Base-by-base conservation (phyloP, 1,284 basidiomycete species). In the Lignosus rhinocerotis region DNA sequence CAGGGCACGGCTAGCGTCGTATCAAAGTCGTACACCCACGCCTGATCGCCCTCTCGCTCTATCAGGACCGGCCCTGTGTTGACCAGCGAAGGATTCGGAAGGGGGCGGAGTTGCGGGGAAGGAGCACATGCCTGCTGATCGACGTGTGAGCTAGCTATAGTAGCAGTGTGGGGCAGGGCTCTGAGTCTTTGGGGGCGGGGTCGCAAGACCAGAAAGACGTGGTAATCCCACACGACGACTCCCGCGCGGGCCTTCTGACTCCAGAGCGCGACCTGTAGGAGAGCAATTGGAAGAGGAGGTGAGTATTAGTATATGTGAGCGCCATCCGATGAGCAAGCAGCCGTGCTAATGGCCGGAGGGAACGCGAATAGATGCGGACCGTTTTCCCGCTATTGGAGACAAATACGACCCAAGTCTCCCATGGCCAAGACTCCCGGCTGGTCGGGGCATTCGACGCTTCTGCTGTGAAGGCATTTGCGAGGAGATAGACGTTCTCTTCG, bases 171-270 rank as follows among this genome's bases (percentile, higher is more conserved):
- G 32, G 25, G 47, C 30, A 31, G 43, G 6, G 32, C 57, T 46
- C 56, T 12, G 36, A n/a, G n/a, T n/a, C n/a, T n/a, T n/a, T 39
- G 44, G 32, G 51, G 36, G 41, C 53, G 57, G 54, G 57, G 53
- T 46, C 77, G 76, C 36, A 88, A 73, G 42, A 82, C 70, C 10
- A 88, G 77, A 31, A 91, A 71, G 63, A 88, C 87, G 67, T 92
- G 90, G 70, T 92, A 91, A 69, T 92, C 88, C 88, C 89, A 91
- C 36, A 91, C 71, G 10, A 90, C 81, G 69, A 64, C 61, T 55
- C 49, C 72, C 64, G 45, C 64, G 67, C 30, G 72, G 19, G 73
- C 73, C 62, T 79, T 81, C 69, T 90, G 88, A 51, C 76, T 77
- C 82, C 86, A 88, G 33, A 92, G 70, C 19, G 85, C 83, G 30